Evolutionary conservation across 1,139 yeast genomes (phyloP).

Genomic region (Hansenula anomala): DNA sequence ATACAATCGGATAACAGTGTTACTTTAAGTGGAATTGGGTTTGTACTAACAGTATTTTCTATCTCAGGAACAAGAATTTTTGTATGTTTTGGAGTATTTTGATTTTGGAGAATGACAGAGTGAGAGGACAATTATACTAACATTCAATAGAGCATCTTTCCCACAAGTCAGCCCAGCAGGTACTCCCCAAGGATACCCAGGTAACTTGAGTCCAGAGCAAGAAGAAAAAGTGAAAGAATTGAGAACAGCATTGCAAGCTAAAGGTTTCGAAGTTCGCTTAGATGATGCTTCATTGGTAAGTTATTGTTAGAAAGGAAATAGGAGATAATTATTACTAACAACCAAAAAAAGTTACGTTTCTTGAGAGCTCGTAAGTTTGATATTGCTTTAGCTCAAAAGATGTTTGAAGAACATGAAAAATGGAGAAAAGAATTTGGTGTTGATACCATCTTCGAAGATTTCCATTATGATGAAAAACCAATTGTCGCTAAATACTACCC

Average conservation of each 20-base stretch:
- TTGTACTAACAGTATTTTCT: constrained; percentile 7
- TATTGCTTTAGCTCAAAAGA: constrained; percentile 66
- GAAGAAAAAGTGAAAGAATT: constrained; percentile 52
- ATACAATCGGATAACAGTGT: background rate
- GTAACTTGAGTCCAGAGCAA: constrained; percentile 71
- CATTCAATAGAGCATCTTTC: constrained; percentile 38
- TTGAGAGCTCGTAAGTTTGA: constrained; percentile 95
- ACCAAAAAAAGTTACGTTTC: constrained; percentile 60
- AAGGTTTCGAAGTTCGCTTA: constrained; percentile 67
- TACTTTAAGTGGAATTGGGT: background rate
- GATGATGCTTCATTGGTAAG: constrained; percentile 77
- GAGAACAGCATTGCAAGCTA: constrained; percentile 50
- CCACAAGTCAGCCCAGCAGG: constrained; percentile 67
- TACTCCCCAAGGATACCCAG: constrained; percentile 76
- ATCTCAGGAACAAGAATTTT: constrained; percentile 10
- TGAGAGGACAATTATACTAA: background rate
- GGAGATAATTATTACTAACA: background rate
- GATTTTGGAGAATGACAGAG: constrained; percentile 17
- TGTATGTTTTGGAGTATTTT: constrained; percentile 5
- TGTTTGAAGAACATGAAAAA: constrained; percentile 83
- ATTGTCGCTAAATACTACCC: constrained; percentile 88
- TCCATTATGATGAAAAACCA: constrained; percentile 87
- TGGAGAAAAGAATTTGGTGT: constrained; percentile 90
- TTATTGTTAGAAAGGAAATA: background rate
- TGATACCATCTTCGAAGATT: constrained; percentile 79